Evolutionary conservation across 805 yeast species (phyloP).

Genomic region (Pichia kluyveri): DNA sequence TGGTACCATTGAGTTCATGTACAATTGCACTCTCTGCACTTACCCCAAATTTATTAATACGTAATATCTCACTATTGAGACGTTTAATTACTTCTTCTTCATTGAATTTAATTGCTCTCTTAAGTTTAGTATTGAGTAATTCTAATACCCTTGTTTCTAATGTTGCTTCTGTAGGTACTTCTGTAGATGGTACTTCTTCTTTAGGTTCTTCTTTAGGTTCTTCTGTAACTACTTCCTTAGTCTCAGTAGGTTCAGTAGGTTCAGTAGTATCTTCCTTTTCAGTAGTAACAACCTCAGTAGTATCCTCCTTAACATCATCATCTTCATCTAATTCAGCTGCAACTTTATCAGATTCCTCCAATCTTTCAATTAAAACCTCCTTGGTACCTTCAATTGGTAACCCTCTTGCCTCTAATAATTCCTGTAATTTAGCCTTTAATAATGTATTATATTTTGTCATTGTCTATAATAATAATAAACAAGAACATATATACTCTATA

Average conservation of each 20-base stretch:
- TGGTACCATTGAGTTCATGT: slow-evolving; percentile 44
- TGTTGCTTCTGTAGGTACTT: slow-evolving; percentile 13
- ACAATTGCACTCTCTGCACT: slow-evolving; percentile 59
- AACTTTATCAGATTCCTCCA: slow-evolving; percentile 46
- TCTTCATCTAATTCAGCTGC: slow-evolving; percentile 22
- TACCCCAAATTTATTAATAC: slow-evolving; percentile 84
- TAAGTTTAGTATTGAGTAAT: slow-evolving; percentile 13
- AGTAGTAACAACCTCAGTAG: no score
- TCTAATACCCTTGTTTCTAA: slow-evolving; percentile 60
- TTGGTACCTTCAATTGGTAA: slow-evolving; percentile 72
- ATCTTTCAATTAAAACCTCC: slow-evolving; percentile 61
- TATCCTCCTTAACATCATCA: slow-evolving; percentile 9
- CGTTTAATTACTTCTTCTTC: slow-evolving; percentile 44
- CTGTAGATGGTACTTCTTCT: no score
- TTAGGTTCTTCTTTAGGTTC: slow-evolving; percentile 13
- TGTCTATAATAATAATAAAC: background rate
- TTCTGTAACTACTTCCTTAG: slow-evolving; percentile 5
- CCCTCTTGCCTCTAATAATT: slow-evolving; percentile 55
- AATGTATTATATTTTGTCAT: slow-evolving; percentile 54
- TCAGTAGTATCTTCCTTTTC: no score
- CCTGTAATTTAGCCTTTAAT: slow-evolving; percentile 82
- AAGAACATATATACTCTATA: no score
- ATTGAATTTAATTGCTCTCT: no score
- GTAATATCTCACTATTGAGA: slow-evolving; percentile 53
- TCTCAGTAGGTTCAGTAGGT: no score